phyloP scores from a whole-genome alignment of 1,284 basidiomycete genomes.

The Tremellales sp. region DNA sequence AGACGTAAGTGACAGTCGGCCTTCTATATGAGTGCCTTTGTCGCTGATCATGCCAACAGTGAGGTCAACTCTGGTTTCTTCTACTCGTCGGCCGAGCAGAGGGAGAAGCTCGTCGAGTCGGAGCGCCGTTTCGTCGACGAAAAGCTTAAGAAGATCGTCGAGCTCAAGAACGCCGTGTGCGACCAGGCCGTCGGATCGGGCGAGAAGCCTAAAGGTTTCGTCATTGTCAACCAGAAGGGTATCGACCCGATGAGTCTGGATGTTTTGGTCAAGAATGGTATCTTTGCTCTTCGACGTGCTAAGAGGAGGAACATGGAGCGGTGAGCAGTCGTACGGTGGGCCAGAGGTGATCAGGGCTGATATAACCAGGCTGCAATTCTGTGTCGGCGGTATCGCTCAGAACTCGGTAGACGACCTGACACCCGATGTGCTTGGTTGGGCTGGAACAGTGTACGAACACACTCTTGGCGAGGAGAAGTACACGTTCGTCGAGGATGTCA shows the following conservation, averaged over 20 bases:
- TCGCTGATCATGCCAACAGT: slow-evolving; percentile 52
- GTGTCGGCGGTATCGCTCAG: slow-evolving; percentile 92
- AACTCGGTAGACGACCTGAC: slow-evolving; percentile 97
- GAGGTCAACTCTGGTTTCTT: slow-evolving; percentile 99
- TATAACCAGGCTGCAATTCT: slow-evolving; percentile 80
- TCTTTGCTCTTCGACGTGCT: slow-evolving; percentile 87
- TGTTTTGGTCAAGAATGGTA: slow-evolving; percentile 94
- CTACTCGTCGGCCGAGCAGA: slow-evolving; percentile 97
- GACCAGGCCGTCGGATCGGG: slow-evolving; percentile 73
- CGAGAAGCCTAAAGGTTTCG: slow-evolving; percentile 73
- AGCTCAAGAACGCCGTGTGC: slow-evolving; percentile 94
- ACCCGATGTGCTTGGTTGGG: slow-evolving; percentile 90
- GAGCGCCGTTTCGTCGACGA: slow-evolving; percentile 92
- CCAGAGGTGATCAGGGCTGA: neutral
- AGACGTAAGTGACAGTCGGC: slow-evolving; percentile 69
- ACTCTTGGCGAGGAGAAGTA: slow-evolving; percentile 98
- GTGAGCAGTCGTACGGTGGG: slow-evolving; percentile 50
- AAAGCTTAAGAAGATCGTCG: slow-evolving; percentile 94
- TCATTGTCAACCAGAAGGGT: slow-evolving; percentile 98
- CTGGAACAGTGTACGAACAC: slow-evolving; percentile 98
- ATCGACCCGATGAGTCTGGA: slow-evolving; percentile 98
- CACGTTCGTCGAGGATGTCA: slow-evolving; percentile 97
- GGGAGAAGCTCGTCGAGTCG: slow-evolving; percentile 97
- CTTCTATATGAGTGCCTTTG: neutral
- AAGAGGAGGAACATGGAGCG: slow-evolving; percentile 98